Evolutionary conservation across 306 rosid species (phyloP).

Genomic region (Prunus armeniaca): DNA sequence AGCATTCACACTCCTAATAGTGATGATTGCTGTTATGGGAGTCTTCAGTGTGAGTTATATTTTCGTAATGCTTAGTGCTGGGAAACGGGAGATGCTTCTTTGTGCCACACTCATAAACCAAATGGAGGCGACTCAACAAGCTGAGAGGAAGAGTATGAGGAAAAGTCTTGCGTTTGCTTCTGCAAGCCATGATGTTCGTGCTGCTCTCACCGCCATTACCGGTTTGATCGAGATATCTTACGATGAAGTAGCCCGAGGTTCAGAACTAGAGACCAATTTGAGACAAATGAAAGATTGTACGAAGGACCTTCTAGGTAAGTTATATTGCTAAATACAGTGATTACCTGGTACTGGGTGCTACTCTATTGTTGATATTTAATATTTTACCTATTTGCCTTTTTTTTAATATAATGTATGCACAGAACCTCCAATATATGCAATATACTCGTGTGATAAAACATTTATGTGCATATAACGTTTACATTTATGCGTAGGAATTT

Average conservation of each 20-base stretch:
- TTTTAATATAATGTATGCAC: too few species aligned
- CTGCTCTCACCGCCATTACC: conserved; percentile 58
- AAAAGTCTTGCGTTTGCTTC: conserved; percentile 63
- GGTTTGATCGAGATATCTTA: conserved; percentile 58
- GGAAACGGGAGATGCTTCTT: conserved; percentile 52
- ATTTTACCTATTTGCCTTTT: too few species aligned
- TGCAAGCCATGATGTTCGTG: conserved; percentile 78
- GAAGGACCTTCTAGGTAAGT: conserved; percentile 62
- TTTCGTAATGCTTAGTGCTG: conserved; percentile 13
- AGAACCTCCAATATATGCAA: too few species aligned
- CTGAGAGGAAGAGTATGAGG: conserved; percentile 62
- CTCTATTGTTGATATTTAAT: too few species aligned
- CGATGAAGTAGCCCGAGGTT: conserved; percentile 27
- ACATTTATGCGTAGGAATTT: too few species aligned
- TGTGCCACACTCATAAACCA: conserved; percentile 57
- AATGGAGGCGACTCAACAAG: conserved; percentile 56
- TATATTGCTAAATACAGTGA: too few species aligned
- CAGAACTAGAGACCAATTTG: conserved; percentile 48
- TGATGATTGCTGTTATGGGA: conserved; percentile 20
- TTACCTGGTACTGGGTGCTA: too few species aligned
- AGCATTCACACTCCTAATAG: conserved; percentile 34
- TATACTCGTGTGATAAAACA: too few species aligned
- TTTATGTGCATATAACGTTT: too few species aligned
- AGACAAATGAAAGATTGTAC: conserved; percentile 58
- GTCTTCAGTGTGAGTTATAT: conserved; percentile 32